phyloP scores from a whole-genome alignment of 306 rosid species.

The Rosa lucieae region DNA sequence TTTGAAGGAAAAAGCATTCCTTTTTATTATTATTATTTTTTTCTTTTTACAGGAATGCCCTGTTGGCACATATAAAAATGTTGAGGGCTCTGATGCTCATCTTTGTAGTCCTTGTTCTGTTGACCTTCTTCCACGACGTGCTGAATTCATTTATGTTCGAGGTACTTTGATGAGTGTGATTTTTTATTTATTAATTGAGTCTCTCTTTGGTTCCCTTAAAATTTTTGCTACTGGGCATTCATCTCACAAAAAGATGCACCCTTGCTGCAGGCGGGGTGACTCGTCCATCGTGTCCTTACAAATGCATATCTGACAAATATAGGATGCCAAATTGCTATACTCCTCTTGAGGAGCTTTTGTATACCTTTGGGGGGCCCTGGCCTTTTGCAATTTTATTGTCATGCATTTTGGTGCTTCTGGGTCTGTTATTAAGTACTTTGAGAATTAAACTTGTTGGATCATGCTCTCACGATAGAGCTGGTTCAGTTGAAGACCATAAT shows the following conservation, averaged over 20 bases:
- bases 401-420: constrained; percentile 65
- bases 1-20: not conserved
- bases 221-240: not conserved
- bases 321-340: constrained; percentile 95
- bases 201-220: constrained; percentile 18
- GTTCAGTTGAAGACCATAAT: constrained; percentile 69
- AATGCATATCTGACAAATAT: constrained; percentile 88
- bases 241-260: constrained; percentile 21
- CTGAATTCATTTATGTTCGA: constrained; percentile 79
- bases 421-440: constrained; percentile 66
- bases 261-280: constrained; percentile 73
- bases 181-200: constrained; percentile 22
- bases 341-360: constrained; percentile 91
- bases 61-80: constrained; percentile 82
- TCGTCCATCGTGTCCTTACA: constrained; percentile 67
- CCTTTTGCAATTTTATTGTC: constrained; percentile 71
- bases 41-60: constrained; percentile 78
- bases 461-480: constrained; percentile 56
- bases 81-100: constrained; percentile 70
- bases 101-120: constrained; percentile 91
- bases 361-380: constrained; percentile 94
- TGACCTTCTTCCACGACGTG: constrained; percentile 91
- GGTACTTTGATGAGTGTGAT: constrained; percentile 45
- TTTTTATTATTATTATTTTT: not conserved
- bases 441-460: constrained; percentile 78